Percentiles rank a stretch among this genome's conserved stretches.
Evolutionary conservation across 192 early-diverging fungal genomes (phyloP).

Genomic region (Dimargaris cristalligena): DNA sequence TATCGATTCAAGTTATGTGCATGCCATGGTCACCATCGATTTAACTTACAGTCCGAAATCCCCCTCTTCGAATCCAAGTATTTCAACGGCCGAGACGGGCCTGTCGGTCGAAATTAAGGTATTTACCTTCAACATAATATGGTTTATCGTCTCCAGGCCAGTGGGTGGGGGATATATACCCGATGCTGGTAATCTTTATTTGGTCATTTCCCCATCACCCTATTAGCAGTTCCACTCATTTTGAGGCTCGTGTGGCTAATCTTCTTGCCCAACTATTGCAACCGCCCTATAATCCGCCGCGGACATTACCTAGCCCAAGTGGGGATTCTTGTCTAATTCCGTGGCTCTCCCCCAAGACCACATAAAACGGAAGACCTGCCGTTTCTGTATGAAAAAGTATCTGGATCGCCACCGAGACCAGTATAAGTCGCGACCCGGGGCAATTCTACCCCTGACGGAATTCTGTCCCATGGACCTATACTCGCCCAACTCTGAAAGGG

Average conservation of each 20-base stretch:
- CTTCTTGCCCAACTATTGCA: no score
- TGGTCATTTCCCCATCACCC: conserved; percentile 1
- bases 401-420: conserved; percentile 20
- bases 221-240: no score
- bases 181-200: conserved; percentile 1
- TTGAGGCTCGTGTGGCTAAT: no score
- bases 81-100: conserved; percentile 4
- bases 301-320: no score
- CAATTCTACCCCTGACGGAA: not conserved
- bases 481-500: conserved; percentile 18
- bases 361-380: conserved; percentile 42
- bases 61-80: not conserved
- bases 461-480: conserved; percentile 62
- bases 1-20: conserved; percentile 26
- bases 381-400: conserved; percentile 62
- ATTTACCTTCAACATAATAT: conserved; percentile 5
- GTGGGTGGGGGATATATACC: not conserved
- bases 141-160: no score
- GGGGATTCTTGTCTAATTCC: conserved; percentile 46
- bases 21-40: conserved; percentile 29
- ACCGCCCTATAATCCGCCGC: no score
- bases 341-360: conserved; percentile 17
- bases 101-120: conserved; percentile 39
- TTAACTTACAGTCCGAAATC: conserved; percentile 17
- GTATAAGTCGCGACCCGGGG: no score